These are phyloP conservation scores for Deinandra increscens DNA, from an alignment of 129 eudicot species.

Conservation along the genomic window DNA sequence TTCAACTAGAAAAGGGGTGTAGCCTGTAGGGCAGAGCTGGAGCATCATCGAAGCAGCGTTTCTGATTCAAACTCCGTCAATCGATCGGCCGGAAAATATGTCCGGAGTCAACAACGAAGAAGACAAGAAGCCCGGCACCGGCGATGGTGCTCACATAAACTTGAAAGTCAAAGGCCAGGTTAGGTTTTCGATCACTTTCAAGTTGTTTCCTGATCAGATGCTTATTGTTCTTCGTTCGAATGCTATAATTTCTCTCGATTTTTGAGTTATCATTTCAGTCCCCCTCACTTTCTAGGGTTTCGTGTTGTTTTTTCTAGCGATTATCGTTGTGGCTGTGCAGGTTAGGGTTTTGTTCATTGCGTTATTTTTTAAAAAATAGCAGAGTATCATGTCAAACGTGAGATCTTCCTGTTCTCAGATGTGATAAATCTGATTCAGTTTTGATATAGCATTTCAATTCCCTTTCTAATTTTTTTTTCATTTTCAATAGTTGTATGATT, in stretches of 20 bases:
- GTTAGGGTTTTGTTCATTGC: background rate
- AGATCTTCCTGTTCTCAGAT: background rate
- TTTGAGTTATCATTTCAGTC: background rate
- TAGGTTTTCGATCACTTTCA: background rate
- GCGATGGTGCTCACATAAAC: constrained; percentile 54
- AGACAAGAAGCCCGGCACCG: constrained; percentile 60
- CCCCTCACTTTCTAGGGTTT: background rate
- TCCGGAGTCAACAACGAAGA: constrained; percentile 53
- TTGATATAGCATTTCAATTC: background rate
- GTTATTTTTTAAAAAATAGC: background rate
- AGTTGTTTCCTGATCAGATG: background rate
- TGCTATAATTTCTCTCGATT: no score
- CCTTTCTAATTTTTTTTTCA: background rate
- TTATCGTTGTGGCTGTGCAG: background rate
- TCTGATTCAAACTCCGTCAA: constrained; percentile 1
- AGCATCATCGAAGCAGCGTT: constrained; percentile 17
- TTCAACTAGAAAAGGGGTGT: constrained; percentile 9
- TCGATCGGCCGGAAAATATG: constrained; percentile 38
- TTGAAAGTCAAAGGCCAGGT: constrained; percentile 84
- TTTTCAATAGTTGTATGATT: background rate
- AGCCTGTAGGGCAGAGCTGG: constrained; percentile 4
- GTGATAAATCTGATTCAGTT: background rate
- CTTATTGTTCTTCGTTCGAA: background rate
- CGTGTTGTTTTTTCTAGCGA: background rate
- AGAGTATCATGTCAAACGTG: background rate